Base-by-base conservation (phyloP, 805 yeast genomes). In the Yarrowia deformans region DNA sequence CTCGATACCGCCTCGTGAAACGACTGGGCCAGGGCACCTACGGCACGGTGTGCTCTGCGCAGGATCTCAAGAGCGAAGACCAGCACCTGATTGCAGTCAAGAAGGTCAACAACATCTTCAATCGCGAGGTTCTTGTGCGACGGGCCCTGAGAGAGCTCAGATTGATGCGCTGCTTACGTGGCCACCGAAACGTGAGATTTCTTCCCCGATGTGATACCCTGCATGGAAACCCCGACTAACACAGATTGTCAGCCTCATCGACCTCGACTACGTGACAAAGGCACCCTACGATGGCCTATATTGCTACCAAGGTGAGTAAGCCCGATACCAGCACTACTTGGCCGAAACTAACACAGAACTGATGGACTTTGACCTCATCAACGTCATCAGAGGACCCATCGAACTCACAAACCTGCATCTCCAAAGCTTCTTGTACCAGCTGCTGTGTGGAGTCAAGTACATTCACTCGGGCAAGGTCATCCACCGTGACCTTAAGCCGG, bases 401-500 rank as follows among this genome's bases (percentile, higher is more conserved):
- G 91, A 89, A 71, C 86, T 93, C 73, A 87, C 94, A n/a, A 95
- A 91, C 71, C 89, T 88, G 76, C 97, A 93, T 75, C 86, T 91
- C 39, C 88, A 88, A 74, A 84, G 85, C 71, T 90, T 91, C 73
- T 76, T 87, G 48, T 93, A 92, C 75, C 98, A 93, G 77, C 85
- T 93, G 1, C 79, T 92, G 43, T 90, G 96, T 78, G 98, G 97
- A 0, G 79, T 93, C 55, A 90, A 91, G 75, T 93, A 91, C 75
- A 89, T 93, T 64, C 98, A 93, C 78, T 87, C 95, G 7, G 97
- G 97, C 0, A 93, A 91, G 73, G 97, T 93, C 10, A 89, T 93
- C 68, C 98, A 93, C 77, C 83, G 98, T 69, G 98, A 93, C 76
- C 83, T 93, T 71, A 93, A 93, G 78, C 98, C 98, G 0, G 96